Evolutionary conservation across 2,329 filamentous ascomycete species (phyloP).

Genomic region (Colletotrichum sp.): DNA sequence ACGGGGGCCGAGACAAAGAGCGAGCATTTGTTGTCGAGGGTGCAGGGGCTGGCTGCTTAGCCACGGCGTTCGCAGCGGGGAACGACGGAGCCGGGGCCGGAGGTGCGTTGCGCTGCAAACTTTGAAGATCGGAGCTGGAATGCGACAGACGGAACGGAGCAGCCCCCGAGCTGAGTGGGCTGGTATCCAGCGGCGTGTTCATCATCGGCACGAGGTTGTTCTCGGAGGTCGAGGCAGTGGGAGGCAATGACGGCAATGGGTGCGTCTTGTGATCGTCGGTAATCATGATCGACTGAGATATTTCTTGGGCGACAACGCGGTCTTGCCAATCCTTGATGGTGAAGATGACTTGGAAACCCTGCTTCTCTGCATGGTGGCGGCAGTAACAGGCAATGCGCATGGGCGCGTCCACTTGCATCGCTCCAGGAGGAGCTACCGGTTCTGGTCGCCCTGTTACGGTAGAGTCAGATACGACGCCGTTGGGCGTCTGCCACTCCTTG

Average conservation of each 20-base stretch:
- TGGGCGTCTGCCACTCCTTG: constrained; percentile 76
- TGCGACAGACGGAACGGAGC: constrained; percentile 61
- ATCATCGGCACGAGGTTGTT: constrained; percentile 15
- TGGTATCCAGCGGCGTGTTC: constrained; percentile 29
- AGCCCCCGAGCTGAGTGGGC: constrained; percentile 37
- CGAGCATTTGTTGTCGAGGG: neutral
- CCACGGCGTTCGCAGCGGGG: constrained; percentile 33
- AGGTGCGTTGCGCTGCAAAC: constrained; percentile 57
- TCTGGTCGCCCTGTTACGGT: constrained; percentile 47
- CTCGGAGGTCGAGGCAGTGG: constrained; percentile 18
- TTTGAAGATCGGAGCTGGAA: constrained; percentile 68
- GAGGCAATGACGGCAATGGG: constrained; percentile 38
- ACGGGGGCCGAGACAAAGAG: constrained; percentile 72
- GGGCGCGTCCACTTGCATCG: constrained; percentile 81
- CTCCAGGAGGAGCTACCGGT: constrained; percentile 53
- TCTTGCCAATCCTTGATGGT: constrained; percentile 85
- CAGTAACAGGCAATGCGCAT: constrained; percentile 99
- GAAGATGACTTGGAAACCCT: constrained; percentile 92
- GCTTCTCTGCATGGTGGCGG: constrained; percentile 91
- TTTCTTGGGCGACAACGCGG: constrained; percentile 80
- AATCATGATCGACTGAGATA: constrained; percentile 91
- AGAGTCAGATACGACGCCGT: constrained; percentile 37
- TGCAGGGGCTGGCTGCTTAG: constrained; percentile 20
- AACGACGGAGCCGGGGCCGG: constrained; percentile 25
- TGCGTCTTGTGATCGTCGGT: constrained; percentile 98